Base-by-base conservation (phyloP, 495 filamentous ascomycete genomes). In the Penicillium pancosmium region DNA sequence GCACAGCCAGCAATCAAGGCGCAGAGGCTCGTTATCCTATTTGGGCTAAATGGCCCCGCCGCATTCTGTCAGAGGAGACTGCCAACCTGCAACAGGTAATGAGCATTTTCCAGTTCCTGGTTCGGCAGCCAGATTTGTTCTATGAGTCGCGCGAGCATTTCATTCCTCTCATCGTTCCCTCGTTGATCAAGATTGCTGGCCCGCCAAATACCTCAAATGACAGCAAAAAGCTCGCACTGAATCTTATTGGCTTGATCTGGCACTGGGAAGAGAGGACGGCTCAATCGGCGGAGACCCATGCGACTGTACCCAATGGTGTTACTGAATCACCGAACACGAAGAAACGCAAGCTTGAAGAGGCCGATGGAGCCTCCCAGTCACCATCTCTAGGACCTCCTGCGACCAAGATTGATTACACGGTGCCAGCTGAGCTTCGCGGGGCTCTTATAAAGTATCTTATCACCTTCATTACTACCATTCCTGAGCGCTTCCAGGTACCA, bases 11-110 rank as follows among this genome's bases (percentile, higher is more conserved):
- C 27, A 75, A 64, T 36, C 73, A 77, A 64, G 61, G 67, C 15
- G 61, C 68, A 7, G 86, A 90, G 73, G 70, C 73, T 15, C 78
- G 83, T n/a, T 84, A 86, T 61, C 87, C 87, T 2, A 77, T 92
- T 25, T 98, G 94, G 95, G 91, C 93, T 3, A 88, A 90, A 63
- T 91, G 93, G 73, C 92, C 95, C 27, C 86, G 92, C 34, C 90
- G 91, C 25, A 97, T 98, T 50, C 74, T 99, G 51, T 87, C 91
- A 8, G 95, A 99, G 72, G 95, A 99, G 70, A 92, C 89, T n/a
- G 90, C 92, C 60, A 99, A 99, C 63, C 81, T 93, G 55, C 93
- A 96, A 73, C 95, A 98, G 74, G 87, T 97, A 71, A 97, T 92
- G 35, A 92, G 90, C 73, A 98, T 99, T 62, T 98, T 97, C 73